phyloP scores from a whole-genome alignment of 1,284 basidiomycete genomes.

The Sanghuangporus weigelae region DNA sequence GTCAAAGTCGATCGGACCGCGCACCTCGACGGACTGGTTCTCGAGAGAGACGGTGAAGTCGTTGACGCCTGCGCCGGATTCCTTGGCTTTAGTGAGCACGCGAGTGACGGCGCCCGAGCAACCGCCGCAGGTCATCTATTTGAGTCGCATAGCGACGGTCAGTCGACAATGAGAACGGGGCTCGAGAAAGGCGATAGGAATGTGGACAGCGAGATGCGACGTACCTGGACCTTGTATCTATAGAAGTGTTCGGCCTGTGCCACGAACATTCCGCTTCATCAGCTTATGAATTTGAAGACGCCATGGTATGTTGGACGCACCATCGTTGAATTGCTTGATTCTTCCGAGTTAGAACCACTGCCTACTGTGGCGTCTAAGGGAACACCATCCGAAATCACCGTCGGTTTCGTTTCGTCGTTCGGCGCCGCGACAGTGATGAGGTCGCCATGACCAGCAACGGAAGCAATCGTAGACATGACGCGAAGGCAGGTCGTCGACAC shows the following conservation, averaged over 20 bases:
- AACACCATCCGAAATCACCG: neutral
- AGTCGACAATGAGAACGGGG: neutral
- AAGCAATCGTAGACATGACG: neutral
- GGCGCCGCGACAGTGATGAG: neutral
- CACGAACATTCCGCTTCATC: neutral
- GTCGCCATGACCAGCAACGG: neutral
- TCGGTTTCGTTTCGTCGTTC: neutral
- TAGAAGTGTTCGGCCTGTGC: neutral
- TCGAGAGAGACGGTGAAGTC: slow-evolving; percentile 10
- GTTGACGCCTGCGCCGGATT: slow-evolving; percentile 9
- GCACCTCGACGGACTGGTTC: slow-evolving; percentile 13
- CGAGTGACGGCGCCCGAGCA: slow-evolving; percentile 15
- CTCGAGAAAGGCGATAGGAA: neutral
- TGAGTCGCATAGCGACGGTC: neutral
- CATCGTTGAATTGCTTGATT: neutral
- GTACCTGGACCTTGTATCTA: slow-evolving; percentile 13
- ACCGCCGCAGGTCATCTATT: slow-evolving; percentile 17
- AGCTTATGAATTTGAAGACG: neutral
- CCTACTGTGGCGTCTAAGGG: neutral
- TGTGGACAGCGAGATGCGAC: neutral
- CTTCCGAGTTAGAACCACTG: neutral
- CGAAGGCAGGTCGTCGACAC: neutral
- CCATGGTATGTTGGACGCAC: neutral
- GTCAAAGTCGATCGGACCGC: slow-evolving; percentile 9
- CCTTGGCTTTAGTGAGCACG: slow-evolving; percentile 10